These are phyloP conservation scores for Coprinellus aureogranulatus DNA, from an alignment of 768 basidiomycete species.

Conservation along the genomic window DNA sequence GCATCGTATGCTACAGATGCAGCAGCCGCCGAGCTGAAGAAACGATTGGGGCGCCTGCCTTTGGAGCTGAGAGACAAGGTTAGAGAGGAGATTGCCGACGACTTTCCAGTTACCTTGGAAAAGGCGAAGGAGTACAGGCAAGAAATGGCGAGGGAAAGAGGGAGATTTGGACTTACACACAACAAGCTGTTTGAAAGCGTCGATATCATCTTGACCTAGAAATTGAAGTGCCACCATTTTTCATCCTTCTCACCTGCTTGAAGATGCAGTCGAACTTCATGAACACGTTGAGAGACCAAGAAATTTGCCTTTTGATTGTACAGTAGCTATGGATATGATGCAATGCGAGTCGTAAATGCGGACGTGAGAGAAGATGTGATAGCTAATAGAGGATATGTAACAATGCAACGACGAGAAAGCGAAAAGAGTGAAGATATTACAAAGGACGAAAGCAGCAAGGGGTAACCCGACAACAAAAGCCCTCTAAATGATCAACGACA, in stretches of 20 bases:
- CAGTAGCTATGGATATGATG: slow-evolving; percentile 1
- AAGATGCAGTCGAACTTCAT: no score
- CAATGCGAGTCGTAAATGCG: slow-evolving; percentile 2
- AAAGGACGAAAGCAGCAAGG: slow-evolving; percentile 17
- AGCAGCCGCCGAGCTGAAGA: background rate
- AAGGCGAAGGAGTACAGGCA: slow-evolving; percentile 28
- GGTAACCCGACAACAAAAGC: slow-evolving; percentile 22
- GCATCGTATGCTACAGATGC: background rate
- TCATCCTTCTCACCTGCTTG: no score
- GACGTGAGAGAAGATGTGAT: slow-evolving; percentile 1
- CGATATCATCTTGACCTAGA: no score
- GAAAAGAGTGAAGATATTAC: background rate
- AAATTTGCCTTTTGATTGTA: background rate
- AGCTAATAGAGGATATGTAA: background rate
- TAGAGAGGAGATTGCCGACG: slow-evolving; percentile 18
- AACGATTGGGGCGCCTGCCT: slow-evolving; percentile 18
- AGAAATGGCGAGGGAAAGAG: slow-evolving; percentile 33
- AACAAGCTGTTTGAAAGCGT: background rate
- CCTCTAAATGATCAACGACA: slow-evolving; percentile 8
- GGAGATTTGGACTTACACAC: slow-evolving; percentile 18
- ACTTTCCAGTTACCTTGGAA: slow-evolving; percentile 24
- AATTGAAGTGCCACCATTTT: no score
- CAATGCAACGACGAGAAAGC: background rate
- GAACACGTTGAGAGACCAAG: no score
- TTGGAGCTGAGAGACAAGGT: slow-evolving; percentile 24